Evolutionary conservation across 2,329 filamentous ascomycete genomes (phyloP).

Genomic region (Pseudogymnoascus sp.): DNA sequence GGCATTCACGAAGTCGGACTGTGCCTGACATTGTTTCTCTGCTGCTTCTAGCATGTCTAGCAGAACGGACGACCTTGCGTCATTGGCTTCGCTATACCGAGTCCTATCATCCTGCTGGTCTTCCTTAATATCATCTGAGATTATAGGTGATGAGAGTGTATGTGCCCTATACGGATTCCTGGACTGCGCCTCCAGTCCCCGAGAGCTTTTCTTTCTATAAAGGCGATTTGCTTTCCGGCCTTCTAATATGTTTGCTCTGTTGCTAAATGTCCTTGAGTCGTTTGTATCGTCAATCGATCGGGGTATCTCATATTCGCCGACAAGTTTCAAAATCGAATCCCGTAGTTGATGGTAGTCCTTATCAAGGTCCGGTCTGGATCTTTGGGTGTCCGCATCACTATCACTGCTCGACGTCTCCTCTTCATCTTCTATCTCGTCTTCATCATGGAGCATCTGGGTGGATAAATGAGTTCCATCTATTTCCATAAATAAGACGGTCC

Average conservation of each 20-base stretch:
- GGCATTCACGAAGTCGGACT: conserved; percentile 74
- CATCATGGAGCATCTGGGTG: conserved; percentile 64
- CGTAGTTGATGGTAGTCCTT: conserved; percentile 76
- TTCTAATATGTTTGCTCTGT: conserved; percentile 48
- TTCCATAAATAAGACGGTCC: conserved; percentile 74
- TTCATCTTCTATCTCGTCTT: conserved; percentile 54
- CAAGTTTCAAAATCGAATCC: conserved; percentile 70
- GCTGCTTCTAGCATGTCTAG: conserved; percentile 70
- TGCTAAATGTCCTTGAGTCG: conserved; percentile 58
- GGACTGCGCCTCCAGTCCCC: conserved; percentile 43
- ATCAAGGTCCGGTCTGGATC: conserved; percentile 55
- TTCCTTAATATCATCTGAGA: conserved; percentile 3
- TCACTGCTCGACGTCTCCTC: conserved; percentile 56
- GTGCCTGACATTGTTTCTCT: conserved; percentile 65
- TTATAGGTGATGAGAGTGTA: neutral
- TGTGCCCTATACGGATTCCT: conserved; percentile 47
- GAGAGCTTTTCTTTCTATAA: conserved; percentile 44
- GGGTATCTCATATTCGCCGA: conserved; percentile 75
- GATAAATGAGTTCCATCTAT: conserved; percentile 62
- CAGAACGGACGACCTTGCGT: conserved; percentile 44
- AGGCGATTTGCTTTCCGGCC: conserved; percentile 49
- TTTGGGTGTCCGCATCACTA: conserved; percentile 47
- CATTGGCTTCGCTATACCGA: conserved; percentile 30
- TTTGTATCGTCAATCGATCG: conserved; percentile 54
- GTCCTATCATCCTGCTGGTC: conserved; percentile 19